Conservation (phyloP, 352 stramenopile species). For the Pythium sp. region DNA sequence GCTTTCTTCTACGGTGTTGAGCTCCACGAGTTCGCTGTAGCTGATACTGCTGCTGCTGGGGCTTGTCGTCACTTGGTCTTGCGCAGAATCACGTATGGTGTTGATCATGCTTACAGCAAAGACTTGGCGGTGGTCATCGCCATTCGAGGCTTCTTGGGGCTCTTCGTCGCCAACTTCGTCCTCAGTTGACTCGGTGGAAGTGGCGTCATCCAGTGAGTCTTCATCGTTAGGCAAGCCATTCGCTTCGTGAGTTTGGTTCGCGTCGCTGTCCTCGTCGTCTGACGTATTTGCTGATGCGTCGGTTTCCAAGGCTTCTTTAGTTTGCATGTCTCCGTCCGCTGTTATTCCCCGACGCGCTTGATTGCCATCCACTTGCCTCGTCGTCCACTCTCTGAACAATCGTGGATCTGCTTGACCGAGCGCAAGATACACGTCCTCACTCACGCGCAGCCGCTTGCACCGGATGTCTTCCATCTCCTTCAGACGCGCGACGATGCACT, state of each 20-base stretch:
- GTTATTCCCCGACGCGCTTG: neutral
- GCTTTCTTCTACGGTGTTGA: slow-evolving; percentile 21
- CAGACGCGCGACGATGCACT: slow-evolving; percentile 9
- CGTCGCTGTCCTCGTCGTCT: neutral
- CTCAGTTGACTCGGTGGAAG: neutral
- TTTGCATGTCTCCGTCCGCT: neutral
- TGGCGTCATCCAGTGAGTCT: neutral
- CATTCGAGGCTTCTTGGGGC: neutral
- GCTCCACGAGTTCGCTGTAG: slow-evolving; percentile 39
- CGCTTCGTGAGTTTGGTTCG: no score
- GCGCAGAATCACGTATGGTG: neutral
- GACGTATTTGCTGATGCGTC: neutral
- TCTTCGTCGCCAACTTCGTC: neutral
- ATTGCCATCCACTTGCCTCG: neutral
- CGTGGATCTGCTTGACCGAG: slow-evolving; percentile 1
- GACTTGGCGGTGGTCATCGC: neutral
- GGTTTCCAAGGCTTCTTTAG: neutral
- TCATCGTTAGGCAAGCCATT: neutral
- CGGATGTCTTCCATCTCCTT: slow-evolving; percentile 15
- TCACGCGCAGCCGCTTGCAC: neutral
- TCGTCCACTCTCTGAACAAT: neutral
- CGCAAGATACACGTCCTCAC: neutral
- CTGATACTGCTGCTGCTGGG: slow-evolving; percentile 8
- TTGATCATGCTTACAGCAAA: neutral
- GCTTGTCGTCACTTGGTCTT: neutral